Percentiles rank a stretch among this genome's conserved stretches.
Evolutionary conservation across 805 yeast genomes (phyloP).

Genomic region (Kuraishia ogatae): DNA sequence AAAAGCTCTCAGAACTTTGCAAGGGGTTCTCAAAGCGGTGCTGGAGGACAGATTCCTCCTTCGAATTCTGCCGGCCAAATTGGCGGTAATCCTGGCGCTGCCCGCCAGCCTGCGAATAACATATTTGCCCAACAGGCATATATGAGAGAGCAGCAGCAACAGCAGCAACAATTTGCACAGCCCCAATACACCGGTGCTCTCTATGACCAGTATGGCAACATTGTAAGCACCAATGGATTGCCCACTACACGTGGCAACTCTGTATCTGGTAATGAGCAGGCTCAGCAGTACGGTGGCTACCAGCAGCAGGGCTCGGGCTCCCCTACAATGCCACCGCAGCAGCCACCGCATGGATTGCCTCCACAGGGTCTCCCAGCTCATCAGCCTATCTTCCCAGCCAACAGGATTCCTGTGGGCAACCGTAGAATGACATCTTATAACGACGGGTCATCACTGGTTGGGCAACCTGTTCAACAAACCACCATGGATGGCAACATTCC

Average conservation of each 20-base stretch:
- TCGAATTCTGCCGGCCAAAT: not conserved
- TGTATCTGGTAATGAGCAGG: not conserved
- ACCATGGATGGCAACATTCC: conserved; percentile 3
- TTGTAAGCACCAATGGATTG: conserved; percentile 3
- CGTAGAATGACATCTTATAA: conserved; percentile 16
- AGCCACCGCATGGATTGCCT: conserved; percentile 23
- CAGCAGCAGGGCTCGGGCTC: conserved; percentile 10
- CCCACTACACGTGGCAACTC: not conserved
- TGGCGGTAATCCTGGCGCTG: conserved; percentile 5
- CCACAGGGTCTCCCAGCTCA: conserved; percentile 23
- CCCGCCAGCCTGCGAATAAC: conserved; percentile 5
- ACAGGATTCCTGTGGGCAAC: not conserved
- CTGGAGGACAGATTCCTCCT: not conserved
- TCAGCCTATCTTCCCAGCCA: conserved; percentile 17
- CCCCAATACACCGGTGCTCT: conserved; percentile 7
- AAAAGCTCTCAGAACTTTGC: conserved; percentile 13
- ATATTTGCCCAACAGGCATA: not conserved
- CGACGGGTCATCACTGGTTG: conserved; percentile 10
- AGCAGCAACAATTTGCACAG: conserved; percentile 13
- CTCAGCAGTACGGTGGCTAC: not conserved
- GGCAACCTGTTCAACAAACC: conserved; percentile 9
- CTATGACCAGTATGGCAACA: conserved; percentile 12
- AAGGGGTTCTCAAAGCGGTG: not conserved
- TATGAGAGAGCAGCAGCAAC: conserved; percentile 4
- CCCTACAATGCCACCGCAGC: conserved; percentile 21